phyloP scores from a whole-genome alignment of 169 alveolate genomes.

The Plasmodium gaboni region DNA sequence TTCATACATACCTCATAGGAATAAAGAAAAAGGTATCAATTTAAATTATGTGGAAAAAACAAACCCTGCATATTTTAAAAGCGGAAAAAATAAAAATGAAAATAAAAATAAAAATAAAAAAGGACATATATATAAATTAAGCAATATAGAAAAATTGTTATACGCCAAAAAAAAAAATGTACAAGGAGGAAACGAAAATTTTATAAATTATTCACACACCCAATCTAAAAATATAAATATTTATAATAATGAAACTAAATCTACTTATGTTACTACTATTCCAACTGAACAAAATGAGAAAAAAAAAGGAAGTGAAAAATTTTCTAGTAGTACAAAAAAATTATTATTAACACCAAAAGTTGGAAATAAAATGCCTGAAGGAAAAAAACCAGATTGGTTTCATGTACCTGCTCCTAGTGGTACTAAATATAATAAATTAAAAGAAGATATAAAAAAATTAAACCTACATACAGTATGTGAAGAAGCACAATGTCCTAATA shows the following conservation, averaged over 20 bases:
- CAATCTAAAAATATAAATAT: background rate
- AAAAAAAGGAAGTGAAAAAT: background rate
- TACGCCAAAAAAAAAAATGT: background rate
- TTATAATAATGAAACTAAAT: background rate
- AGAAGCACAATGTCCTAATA: slow-evolving; percentile 87
- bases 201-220: background rate
- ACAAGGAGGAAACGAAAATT: background rate
- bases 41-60: no score
- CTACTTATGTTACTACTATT: no score
- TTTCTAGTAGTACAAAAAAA: background rate
- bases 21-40: no score
- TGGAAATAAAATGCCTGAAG: slow-evolving; percentile 77
- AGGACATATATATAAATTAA: background rate
- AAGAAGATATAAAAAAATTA: slow-evolving; percentile 64
- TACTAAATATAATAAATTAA: slow-evolving; percentile 44
- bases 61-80: no score
- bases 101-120: background rate
- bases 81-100: background rate
- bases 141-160: background rate
- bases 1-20: background rate
- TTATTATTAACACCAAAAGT: slow-evolving; percentile 38
- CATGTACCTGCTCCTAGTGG: slow-evolving; percentile 85
- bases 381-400: slow-evolving; percentile 80
- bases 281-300: background rate
- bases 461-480: slow-evolving; percentile 84